phyloP scores from a whole-genome alignment of 805 yeast species.

The Zygoascus flipseniorum region DNA sequence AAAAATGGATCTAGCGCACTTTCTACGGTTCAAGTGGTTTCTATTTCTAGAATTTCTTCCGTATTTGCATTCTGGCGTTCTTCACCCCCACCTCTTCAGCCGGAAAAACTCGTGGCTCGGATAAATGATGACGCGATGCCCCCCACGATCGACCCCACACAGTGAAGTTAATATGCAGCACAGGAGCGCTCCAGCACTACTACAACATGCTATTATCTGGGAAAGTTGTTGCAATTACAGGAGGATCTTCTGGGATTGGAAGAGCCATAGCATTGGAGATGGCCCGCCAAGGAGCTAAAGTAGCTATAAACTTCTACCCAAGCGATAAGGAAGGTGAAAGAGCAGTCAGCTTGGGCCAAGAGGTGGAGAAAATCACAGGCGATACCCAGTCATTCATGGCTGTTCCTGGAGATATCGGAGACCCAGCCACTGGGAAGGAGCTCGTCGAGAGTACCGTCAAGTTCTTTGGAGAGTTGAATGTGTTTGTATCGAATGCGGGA shows the following conservation, averaged over 20 bases:
- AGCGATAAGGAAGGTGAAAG: slow-evolving; percentile 45
- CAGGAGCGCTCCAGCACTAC: too few species aligned
- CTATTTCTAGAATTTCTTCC: not conserved
- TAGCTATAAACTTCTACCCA: slow-evolving; percentile 18
- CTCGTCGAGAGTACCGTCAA: slow-evolving; percentile 27
- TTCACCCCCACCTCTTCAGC: not conserved
- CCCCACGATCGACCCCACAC: too few species aligned
- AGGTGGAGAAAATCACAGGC: slow-evolving; percentile 19
- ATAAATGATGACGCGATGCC: too few species aligned
- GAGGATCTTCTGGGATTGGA: slow-evolving; percentile 48
- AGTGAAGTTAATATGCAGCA: too few species aligned
- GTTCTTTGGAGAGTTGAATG: slow-evolving; percentile 39
- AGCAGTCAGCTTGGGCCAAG: slow-evolving; percentile 49
- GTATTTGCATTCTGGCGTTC: not conserved
- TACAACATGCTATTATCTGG: slow-evolving; percentile 6
- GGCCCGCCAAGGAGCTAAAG: slow-evolving; percentile 39
- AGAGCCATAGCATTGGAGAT: slow-evolving; percentile 40
- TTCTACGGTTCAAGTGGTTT: too few species aligned
- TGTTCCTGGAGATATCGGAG: slow-evolving; percentile 38
- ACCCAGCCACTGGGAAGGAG: slow-evolving; percentile 31
- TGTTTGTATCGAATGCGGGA: slow-evolving; percentile 54
- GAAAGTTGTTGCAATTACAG: slow-evolving; percentile 39
- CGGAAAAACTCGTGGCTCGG: too few species aligned
- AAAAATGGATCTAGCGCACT: too few species aligned
- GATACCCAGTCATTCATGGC: slow-evolving; percentile 18